These are phyloP conservation scores for Coemansia sp. DNA, from an alignment of 192 early-diverging fungal genomes.

Conservation along the genomic window DNA sequence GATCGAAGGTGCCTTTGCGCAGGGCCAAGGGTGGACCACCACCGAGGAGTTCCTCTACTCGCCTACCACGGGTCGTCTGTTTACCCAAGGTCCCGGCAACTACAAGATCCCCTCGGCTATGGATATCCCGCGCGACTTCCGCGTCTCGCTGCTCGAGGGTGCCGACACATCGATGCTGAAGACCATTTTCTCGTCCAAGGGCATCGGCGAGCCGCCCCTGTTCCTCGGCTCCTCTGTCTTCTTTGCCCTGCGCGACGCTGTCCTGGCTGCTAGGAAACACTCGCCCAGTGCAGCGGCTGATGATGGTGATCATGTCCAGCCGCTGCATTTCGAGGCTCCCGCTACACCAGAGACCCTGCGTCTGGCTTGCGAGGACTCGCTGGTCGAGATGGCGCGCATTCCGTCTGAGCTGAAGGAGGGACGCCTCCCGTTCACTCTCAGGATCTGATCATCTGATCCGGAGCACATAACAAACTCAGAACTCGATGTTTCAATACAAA, in stretches of 20 bases:
- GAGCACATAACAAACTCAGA: too few species aligned
- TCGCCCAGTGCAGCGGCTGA: slow-evolving; percentile 7
- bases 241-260: slow-evolving; percentile 78
- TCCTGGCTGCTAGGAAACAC: slow-evolving; percentile 65
- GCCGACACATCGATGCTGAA: slow-evolving; percentile 58
- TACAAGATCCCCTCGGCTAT: slow-evolving; percentile 89
- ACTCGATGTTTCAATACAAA: too few species aligned
- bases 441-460: slow-evolving; percentile 21
- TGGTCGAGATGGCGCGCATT: slow-evolving; percentile 48
- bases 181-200: slow-evolving; percentile 80
- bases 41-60: slow-evolving; percentile 78
- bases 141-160: slow-evolving; percentile 64
- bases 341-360: slow-evolving; percentile 79
- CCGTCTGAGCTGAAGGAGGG: slow-evolving; percentile 29
- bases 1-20: slow-evolving; percentile 86
- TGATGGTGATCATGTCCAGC: too few species aligned
- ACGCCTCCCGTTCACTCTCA: slow-evolving; percentile 30
- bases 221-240: slow-evolving; percentile 78
- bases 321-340: slow-evolving; percentile 68
- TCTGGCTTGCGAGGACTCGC: slow-evolving; percentile 66
- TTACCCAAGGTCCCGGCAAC: slow-evolving; percentile 80
- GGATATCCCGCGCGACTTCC: slow-evolving; percentile 81
- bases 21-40: slow-evolving; percentile 84
- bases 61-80: slow-evolving; percentile 66
- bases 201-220: slow-evolving; percentile 85